Evolutionary conservation across 495 filamentous ascomycete genomes (phyloP).

Genomic region (Talaromyces stipitatus): DNA sequence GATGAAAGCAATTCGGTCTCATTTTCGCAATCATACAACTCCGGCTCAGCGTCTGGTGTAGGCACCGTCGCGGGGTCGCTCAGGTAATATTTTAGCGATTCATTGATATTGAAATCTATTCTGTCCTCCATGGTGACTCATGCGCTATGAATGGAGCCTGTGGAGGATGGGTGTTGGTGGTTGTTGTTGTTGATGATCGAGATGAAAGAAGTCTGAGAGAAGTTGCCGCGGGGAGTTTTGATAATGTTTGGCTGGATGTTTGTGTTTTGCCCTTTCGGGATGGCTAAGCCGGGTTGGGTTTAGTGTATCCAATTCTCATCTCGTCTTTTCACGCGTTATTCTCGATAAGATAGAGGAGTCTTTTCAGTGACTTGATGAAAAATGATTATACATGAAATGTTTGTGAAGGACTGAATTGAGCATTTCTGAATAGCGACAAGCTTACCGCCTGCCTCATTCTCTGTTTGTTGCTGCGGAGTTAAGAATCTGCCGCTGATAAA

Average conservation of each 20-base stretch:
- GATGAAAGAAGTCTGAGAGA: neutral
- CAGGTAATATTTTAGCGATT: conserved; percentile 90
- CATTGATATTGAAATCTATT: conserved; percentile 87
- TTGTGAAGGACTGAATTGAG: neutral
- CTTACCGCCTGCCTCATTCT: neutral
- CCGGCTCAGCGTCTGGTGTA: conserved; percentile 80
- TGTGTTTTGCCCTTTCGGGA: conserved; percentile 20
- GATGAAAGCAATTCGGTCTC: conserved; percentile 78
- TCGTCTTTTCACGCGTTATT: neutral
- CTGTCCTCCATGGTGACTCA: conserved; percentile 60
- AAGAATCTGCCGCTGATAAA: neutral
- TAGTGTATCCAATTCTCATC: neutral
- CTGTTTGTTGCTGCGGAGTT: too few relatives aligned
- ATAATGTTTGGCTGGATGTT: conserved; percentile 21
- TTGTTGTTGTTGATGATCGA: neutral
- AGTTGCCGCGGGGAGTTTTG: conserved; percentile 12
- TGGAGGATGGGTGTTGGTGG: neutral
- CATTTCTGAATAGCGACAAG: neutral
- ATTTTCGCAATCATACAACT: conserved; percentile 82
- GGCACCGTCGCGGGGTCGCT: conserved; percentile 77
- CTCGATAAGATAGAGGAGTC: neutral
- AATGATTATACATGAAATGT: neutral
- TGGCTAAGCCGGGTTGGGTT: neutral
- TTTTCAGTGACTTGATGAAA: neutral
- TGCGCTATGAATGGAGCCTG: neutral